A percentile compares a stretch with the other conserved stretches of the same genome.
Evolutionary conservation across 2,329 filamentous ascomycete species (phyloP).

Genomic region (Diaporthe ilicicola): DNA sequence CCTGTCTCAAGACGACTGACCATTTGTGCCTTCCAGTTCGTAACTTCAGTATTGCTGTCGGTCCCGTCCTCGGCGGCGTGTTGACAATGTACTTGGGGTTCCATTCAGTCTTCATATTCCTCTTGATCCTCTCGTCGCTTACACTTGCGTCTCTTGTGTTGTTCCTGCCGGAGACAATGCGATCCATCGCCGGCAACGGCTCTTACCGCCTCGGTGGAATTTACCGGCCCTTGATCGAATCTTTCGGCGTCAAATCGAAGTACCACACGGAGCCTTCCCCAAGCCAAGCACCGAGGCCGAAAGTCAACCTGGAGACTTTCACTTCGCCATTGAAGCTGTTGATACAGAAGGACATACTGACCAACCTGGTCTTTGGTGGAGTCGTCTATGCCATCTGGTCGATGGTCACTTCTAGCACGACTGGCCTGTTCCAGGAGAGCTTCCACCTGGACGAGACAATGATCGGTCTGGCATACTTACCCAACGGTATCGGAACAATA

Average conservation of each 20-base stretch:
- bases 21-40: conserved; percentile 33
- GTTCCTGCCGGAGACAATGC: conserved; percentile 41
- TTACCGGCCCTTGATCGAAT: conserved; percentile 38
- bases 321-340: conserved; percentile 49
- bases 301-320: conserved; percentile 43
- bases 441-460: conserved; percentile 38
- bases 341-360: conserved; percentile 51
- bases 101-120: conserved; percentile 43
- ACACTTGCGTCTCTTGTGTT: conserved; percentile 36
- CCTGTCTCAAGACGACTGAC: not conserved
- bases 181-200: conserved; percentile 39
- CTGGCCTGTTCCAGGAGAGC: conserved; percentile 44
- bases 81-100: conserved; percentile 42
- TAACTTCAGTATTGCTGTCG: conserved; percentile 42
- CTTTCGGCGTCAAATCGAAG: conserved; percentile 28
- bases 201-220: conserved; percentile 35
- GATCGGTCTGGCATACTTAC: conserved; percentile 40
- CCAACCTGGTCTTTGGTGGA: conserved; percentile 49
- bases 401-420: conserved; percentile 56
- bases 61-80: conserved; percentile 45
- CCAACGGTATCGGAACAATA: conserved; percentile 49
- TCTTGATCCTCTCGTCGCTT: conserved; percentile 34
- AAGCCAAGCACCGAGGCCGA: conserved; percentile 26
- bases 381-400: conserved; percentile 45
- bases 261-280: conserved; percentile 33